A percentile compares a stretch with the other conserved stretches of the same genome.
Conservation (phyloP, 192 early-diverging fungal species). For the Pilobolus umbonatus region DNA sequence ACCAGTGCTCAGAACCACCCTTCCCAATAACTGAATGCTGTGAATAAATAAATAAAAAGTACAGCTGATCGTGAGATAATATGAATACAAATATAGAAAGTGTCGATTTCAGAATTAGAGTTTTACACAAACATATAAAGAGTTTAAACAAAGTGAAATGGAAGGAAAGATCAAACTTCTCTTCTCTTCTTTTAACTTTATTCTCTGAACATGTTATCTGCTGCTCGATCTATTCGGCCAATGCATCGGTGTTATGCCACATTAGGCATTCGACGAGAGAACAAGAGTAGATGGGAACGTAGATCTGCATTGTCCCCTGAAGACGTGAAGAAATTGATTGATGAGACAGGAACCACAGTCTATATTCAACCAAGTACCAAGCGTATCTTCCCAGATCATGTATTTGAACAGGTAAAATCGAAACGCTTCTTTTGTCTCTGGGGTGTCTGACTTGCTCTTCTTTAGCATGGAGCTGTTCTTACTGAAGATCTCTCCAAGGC, state of each 20-base stretch:
- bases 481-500: constrained; percentile 83
- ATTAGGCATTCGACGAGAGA: constrained; percentile 88
- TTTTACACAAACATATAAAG: no score
- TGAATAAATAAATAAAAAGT: no score
- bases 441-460: not conserved
- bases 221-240: not conserved
- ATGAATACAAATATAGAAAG: not conserved
- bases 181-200: not conserved
- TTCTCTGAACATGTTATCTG: not conserved
- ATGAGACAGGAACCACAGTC: constrained; percentile 78
- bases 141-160: no score
- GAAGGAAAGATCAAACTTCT: no score
- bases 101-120: not conserved
- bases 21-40: no score
- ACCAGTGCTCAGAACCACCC: no score
- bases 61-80: constrained; percentile 1
- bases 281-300: constrained; percentile 97
- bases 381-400: constrained; percentile 83
- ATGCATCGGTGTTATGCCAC: no score
- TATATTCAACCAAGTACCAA: constrained; percentile 92
- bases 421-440: no score
- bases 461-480: constrained; percentile 74
- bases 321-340: constrained; percentile 76
- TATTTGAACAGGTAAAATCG: constrained; percentile 62
- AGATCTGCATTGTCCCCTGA: constrained; percentile 87